A percentile compares a stretch with the other conserved stretches of the same genome.
Conservation (phyloP, 179 eudicot species). For the Silene vulgaris region DNA sequence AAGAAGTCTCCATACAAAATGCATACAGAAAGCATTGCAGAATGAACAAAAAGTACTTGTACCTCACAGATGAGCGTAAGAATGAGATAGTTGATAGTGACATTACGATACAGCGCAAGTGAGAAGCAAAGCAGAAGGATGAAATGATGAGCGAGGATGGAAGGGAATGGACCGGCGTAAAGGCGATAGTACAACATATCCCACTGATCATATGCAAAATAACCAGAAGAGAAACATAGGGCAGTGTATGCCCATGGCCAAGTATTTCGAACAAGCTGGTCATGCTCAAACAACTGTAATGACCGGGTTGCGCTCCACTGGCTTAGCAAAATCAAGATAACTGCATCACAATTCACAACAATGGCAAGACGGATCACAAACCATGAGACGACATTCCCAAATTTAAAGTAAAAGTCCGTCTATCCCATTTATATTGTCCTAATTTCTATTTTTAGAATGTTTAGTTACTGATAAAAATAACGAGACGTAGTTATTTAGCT, state of each 20-base stretch:
- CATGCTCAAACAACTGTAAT: constrained; percentile 60
- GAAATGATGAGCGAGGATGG: constrained; percentile 76
- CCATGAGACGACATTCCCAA: too few species aligned
- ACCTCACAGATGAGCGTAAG: constrained; percentile 95
- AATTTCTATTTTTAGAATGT: too few species aligned
- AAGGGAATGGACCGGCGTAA: constrained; percentile 67
- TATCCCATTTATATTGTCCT: too few species aligned
- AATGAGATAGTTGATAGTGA: constrained; percentile 94
- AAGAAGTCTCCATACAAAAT: too few species aligned
- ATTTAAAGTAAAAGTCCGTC: too few species aligned
- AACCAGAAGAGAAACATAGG: constrained; percentile 74
- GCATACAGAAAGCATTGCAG: too few species aligned
- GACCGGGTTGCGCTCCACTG: constrained; percentile 35
- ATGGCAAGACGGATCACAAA: too few species aligned
- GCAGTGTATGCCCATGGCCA: constrained; percentile 83
- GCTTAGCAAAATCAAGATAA: constrained; percentile 57
- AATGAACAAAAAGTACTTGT: constrained; percentile 3
- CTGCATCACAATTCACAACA: constrained; percentile 31
- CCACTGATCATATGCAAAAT: constrained; percentile 91
- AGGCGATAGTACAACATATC: constrained; percentile 69
- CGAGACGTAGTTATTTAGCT: too few species aligned
- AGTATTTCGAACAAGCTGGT: constrained; percentile 52
- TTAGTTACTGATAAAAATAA: too few species aligned
- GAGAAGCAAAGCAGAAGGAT: constrained; percentile 89
- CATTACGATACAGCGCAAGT: constrained; percentile 70